phyloP scores from a whole-genome alignment of 106 monocot species.

The Chionographis japonica region DNA sequence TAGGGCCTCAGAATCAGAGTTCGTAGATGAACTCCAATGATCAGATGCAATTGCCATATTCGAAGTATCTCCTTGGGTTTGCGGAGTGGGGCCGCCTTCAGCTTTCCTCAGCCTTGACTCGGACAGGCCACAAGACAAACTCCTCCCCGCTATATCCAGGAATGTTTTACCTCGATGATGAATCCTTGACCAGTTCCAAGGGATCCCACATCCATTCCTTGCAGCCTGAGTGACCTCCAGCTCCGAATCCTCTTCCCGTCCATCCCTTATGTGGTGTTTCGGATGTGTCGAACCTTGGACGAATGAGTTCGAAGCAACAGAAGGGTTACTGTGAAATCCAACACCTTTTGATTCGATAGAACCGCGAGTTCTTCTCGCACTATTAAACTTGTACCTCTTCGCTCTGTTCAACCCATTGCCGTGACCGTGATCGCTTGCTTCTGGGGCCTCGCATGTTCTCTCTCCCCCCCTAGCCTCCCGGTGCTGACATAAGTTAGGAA shows the following conservation, averaged over 20 bases:
- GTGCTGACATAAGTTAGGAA: slow-evolving; percentile 8
- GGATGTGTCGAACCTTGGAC: slow-evolving; percentile 16
- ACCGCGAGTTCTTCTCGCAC: slow-evolving; percentile 22
- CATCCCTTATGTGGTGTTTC: slow-evolving; percentile 10
- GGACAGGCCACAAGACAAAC: slow-evolving; percentile 80
- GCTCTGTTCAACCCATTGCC: slow-evolving; percentile 28
- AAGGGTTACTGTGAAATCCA: slow-evolving; percentile 25
- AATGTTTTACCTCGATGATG: slow-evolving; percentile 78
- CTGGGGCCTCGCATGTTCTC: slow-evolving; percentile 13
- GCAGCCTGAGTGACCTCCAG: slow-evolving; percentile 35
- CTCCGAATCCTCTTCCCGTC: slow-evolving; percentile 30
- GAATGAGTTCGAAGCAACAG: slow-evolving; percentile 35
- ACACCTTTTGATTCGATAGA: slow-evolving; percentile 18
- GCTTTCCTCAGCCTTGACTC: slow-evolving; percentile 57
- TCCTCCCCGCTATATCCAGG: slow-evolving; percentile 84
- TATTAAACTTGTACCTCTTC: slow-evolving; percentile 43
- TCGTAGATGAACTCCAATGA: slow-evolving; percentile 45
- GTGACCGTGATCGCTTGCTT: slow-evolving; percentile 10
- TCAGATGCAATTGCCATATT: slow-evolving; percentile 26
- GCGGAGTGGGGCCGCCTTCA: slow-evolving; percentile 20
- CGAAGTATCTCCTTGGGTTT: slow-evolving; percentile 30
- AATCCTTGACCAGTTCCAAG: slow-evolving; percentile 95
- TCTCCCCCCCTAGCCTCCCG: slow-evolving; percentile 9
- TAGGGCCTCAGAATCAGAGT: slow-evolving; percentile 69
- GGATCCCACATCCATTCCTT: slow-evolving; percentile 84